Base-by-base conservation (phyloP, 164 flowering plant genomes). In the Liquidambar formosana region DNA sequence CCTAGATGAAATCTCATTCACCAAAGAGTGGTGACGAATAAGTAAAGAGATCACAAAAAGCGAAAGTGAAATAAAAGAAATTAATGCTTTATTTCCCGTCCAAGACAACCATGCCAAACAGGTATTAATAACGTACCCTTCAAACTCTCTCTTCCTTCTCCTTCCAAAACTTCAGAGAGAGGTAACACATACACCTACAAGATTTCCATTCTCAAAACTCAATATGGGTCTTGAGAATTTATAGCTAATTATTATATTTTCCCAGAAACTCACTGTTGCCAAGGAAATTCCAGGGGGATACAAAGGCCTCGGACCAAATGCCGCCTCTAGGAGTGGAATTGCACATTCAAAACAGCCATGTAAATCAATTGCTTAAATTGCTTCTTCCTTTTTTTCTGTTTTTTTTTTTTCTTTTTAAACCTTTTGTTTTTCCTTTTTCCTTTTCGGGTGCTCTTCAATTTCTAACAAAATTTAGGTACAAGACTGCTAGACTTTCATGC, bases 261-360 rank as follows among this genome's bases (percentile, higher is more conserved):
- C 45, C 56, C 61, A 62, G 43, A 38, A 45, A 12, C 48, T 13
- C n/a, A n/a, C n/a, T n/a, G n/a, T n/a, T n/a, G n/a, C n/a, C n/a
- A n/a, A n/a, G n/a, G n/a, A n/a, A n/a, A n/a, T n/a, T n/a, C n/a
- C n/a, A n/a, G n/a, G n/a, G n/a, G n/a, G n/a, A n/a, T n/a, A n/a
- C n/a, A n/a, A n/a, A n/a, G n/a, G n/a, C n/a, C n/a, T n/a, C n/a
- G n/a, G n/a, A n/a, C n/a, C n/a, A n/a, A n/a, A n/a, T n/a, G 78
- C 38, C 77, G 5, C 47, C 44, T 73, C 62, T 21, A 23, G 77
- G 72, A 19, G 81, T 82, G 13, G 59, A 74, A 25, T 47, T 83
- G 76, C 70, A 68, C 28, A 57, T 83, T 71, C 82, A 76, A 69
- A 79, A 77, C 52, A 71, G 26, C 47, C 70, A 83, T 77, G 86